A percentile compares a stretch with the other conserved stretches of the same genome.
These are phyloP conservation scores for Baudoinia panamericana DNA, from an alignment of 495 filamentous ascomycete species.

Conservation along the genomic window DNA sequence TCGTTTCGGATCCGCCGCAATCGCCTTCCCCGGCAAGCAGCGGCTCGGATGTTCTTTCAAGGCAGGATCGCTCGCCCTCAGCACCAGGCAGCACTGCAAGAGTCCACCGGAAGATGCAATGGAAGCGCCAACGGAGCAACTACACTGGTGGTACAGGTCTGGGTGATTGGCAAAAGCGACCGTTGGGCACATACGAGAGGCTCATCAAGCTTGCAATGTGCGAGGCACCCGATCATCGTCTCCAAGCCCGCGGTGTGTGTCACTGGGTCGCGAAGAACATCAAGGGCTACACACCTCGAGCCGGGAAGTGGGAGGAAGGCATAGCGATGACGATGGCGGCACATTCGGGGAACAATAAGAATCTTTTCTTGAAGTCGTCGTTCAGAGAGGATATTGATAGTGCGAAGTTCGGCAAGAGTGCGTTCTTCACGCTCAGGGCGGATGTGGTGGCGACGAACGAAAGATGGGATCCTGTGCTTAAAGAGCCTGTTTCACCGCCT, in stretches of 20 bases:
- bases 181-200: background rate
- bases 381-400: background rate
- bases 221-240: constrained; percentile 1
- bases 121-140: too few species aligned
- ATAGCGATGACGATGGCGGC: constrained; percentile 1
- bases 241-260: constrained; percentile 3
- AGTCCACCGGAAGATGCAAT: too few species aligned
- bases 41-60: too few species aligned
- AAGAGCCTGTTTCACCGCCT: constrained; percentile 7
- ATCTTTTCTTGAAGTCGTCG: background rate
- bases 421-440: background rate
- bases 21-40: too few species aligned
- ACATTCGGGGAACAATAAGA: background rate
- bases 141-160: too few species aligned
- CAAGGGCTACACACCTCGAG: constrained; percentile 5
- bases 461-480: constrained; percentile 17
- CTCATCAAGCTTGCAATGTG: constrained; percentile 17
- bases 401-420: background rate
- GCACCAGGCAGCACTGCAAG: too few species aligned
- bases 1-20: too few species aligned
- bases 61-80: too few species aligned
- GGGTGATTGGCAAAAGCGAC: too few species aligned
- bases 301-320: constrained; percentile 6
- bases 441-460: background rate
- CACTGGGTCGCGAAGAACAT: constrained; percentile 17